phyloP scores from a whole-genome alignment of 495 filamentous ascomycete genomes.

The Niebla homalea region DNA sequence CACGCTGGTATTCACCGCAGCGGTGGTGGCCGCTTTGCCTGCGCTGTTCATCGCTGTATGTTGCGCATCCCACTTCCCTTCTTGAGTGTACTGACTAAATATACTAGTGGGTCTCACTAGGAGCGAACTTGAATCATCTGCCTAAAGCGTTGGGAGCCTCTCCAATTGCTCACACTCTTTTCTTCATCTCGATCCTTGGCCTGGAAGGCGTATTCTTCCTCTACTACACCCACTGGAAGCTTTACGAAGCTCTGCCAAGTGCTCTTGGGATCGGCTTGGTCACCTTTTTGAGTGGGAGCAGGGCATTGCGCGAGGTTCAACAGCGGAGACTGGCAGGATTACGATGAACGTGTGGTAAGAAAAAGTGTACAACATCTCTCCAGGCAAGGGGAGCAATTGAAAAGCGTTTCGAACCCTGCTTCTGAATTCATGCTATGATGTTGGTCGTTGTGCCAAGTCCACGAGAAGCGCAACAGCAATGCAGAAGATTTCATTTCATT shows the following conservation, averaged over 20 bases:
- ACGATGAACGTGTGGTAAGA: slow-evolving; percentile 30
- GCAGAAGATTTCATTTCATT: no score
- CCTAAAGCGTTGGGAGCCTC: slow-evolving; percentile 56
- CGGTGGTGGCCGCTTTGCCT: slow-evolving; percentile 58
- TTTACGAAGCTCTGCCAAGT: slow-evolving; percentile 79
- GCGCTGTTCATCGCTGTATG: slow-evolving; percentile 58
- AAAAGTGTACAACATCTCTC: no score
- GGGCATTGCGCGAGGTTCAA: slow-evolving; percentile 87
- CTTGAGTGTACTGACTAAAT: not conserved
- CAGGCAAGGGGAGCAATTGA: no score
- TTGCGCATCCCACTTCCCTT: slow-evolving; percentile 4
- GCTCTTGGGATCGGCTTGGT: slow-evolving; percentile 51
- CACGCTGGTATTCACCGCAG: slow-evolving; percentile 60
- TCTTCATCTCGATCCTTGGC: slow-evolving; percentile 69
- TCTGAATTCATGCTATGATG: no score
- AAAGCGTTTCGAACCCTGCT: no score
- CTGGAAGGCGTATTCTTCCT: slow-evolving; percentile 89
- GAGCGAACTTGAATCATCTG: slow-evolving; percentile 74
- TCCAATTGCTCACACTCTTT: slow-evolving; percentile 64
- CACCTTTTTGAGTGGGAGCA: slow-evolving; percentile 76
- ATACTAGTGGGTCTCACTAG: slow-evolving; percentile 60
- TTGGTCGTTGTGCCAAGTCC: no score
- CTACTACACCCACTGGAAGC: slow-evolving; percentile 87
- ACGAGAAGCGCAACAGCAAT: no score
- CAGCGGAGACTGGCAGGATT: slow-evolving; percentile 68